Conservation (phyloP, 768 basidiomycete genomes). For the Kwoniella shandongensis region DNA sequence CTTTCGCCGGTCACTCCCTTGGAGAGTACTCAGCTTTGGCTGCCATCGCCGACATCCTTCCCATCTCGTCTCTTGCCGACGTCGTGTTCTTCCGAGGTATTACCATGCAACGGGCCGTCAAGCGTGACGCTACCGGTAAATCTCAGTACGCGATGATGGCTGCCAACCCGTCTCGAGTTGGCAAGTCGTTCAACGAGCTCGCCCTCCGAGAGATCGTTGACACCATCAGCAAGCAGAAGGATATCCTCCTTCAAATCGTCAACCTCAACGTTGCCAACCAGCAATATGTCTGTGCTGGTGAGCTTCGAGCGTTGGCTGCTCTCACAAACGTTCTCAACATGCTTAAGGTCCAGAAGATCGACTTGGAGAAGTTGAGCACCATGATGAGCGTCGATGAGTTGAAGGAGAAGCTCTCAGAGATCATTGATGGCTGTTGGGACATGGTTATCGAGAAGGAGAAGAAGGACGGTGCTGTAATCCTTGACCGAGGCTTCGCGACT, state of each 20-base stretch:
- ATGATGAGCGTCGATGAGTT: constrained; percentile 87
- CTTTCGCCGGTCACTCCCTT: constrained; percentile 96
- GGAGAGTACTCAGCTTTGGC: constrained; percentile 98
- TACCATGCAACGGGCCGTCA: constrained; percentile 99
- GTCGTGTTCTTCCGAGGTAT: constrained; percentile 99
- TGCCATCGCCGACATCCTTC: constrained; percentile 93
- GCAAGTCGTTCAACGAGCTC: constrained; percentile 87
- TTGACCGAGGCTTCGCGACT: constrained; percentile 95
- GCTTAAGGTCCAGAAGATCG: constrained; percentile 92
- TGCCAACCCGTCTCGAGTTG: constrained; percentile 94
- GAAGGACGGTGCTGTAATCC: constrained; percentile 81
- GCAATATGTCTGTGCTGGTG: constrained; percentile 99
- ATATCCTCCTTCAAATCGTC: constrained; percentile 91
- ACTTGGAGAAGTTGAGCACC: constrained; percentile 77
- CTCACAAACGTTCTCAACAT: constrained; percentile 96
- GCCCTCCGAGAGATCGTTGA: constrained; percentile 98
- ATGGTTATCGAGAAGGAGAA: constrained; percentile 75
- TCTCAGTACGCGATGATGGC: constrained; percentile 99
- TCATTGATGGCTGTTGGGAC: constrained; percentile 76
- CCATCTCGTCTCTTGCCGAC: constrained; percentile 91
- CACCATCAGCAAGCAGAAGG: constrained; percentile 71
- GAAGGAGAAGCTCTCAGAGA: constrained; percentile 91
- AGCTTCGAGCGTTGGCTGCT: constrained; percentile 85
- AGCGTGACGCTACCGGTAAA: constrained; percentile 86
- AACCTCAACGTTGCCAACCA: constrained; percentile 86